Evolutionary conservation across 2,329 filamentous ascomycete species (phyloP), one percentile per base, ranked within the genome.

Genomic region (Clonostachys chloroleuca): DNA sequence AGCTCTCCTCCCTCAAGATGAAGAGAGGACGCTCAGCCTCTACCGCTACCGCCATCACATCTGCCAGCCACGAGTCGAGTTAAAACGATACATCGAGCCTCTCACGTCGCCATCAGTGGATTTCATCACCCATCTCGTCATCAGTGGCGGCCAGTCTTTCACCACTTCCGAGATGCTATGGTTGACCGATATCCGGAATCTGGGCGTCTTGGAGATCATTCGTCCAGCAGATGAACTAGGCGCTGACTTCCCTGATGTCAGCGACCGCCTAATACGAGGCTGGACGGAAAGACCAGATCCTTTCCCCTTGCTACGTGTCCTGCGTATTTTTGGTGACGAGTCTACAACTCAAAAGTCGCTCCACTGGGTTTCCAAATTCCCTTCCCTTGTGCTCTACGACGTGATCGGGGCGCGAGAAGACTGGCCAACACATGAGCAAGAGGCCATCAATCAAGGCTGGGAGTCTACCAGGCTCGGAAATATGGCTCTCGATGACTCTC

Each of bases 121-220:
- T 18, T 73, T 70, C 44, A 60, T 75, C 47, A 60, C 68, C 1
- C 67, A 72, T 42, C 55, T 75, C 1, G 64, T 64, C 47, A 63
- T 75, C 44, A 65, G 64, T 20, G 64, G 64, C 5, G 58, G 60
- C 12, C 67, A 62, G 34, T 46, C 51, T 3, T 69, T 73, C 42
- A 53, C 47, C 6, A 61, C 63, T 1, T 56, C 61, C 17, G 71
- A 77, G 44, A 54, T 78, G 30, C 50, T 75, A 3, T 56, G 55
- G 16, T 58, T 78, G 34, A 53, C 70, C 0, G 55, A 64, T 5
- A 61, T 78, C 52, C 65, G 61, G 30, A 78, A 77, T 44, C 66
- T 78, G 5, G 74, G 68, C 9, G 64, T 73, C 3, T 63, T 78
- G 12, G 72, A 77, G 54, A 62, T 78, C 18, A 60, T 74, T 13